Evolutionary conservation across 805 yeast species (phyloP).

Genomic region (Candida cerambycidarum): DNA sequence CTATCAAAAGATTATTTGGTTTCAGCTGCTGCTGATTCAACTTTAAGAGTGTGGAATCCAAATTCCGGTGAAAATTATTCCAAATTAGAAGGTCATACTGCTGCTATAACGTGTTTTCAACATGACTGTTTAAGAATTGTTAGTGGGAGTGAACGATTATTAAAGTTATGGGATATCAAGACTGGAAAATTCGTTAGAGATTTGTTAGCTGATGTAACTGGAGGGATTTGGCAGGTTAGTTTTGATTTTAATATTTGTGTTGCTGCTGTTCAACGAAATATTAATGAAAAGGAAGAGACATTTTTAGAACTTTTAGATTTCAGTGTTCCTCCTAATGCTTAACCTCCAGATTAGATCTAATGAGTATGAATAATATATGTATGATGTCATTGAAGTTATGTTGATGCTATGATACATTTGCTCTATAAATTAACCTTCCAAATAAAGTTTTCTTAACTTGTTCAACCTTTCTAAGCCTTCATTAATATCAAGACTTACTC

Average conservation of each 20-base stretch:
- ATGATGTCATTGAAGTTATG: background rate
- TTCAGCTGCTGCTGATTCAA: constrained; percentile 94
- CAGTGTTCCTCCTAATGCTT: constrained; percentile 35
- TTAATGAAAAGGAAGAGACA: constrained; percentile 58
- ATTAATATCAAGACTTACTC: constrained; percentile 24
- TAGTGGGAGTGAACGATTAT: constrained; percentile 85
- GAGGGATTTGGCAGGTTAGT: constrained; percentile 93
- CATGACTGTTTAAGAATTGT: constrained; percentile 82
- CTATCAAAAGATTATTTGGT: constrained; percentile 75
- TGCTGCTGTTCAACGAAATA: constrained; percentile 74
- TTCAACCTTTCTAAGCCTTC: constrained; percentile 33
- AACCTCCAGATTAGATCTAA: no score
- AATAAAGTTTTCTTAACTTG: constrained; percentile 36
- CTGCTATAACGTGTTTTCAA: constrained; percentile 91
- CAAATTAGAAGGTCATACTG: constrained; percentile 76
- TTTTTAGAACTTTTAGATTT: constrained; percentile 85
- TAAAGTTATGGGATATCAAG: constrained; percentile 83
- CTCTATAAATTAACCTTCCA: constrained; percentile 12
- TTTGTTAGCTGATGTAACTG: constrained; percentile 69
- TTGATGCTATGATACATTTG: background rate
- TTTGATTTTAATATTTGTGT: constrained; percentile 83
- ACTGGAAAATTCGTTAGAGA: constrained; percentile 77
- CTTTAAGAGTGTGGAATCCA: constrained; percentile 92
- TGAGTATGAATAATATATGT: background rate
- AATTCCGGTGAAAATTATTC: constrained; percentile 63